Evolutionary conservation across 768 basidiomycete genomes (phyloP), one percentile per base, ranked within the genome.

Genomic region (Tricholoma saponaceum): DNA sequence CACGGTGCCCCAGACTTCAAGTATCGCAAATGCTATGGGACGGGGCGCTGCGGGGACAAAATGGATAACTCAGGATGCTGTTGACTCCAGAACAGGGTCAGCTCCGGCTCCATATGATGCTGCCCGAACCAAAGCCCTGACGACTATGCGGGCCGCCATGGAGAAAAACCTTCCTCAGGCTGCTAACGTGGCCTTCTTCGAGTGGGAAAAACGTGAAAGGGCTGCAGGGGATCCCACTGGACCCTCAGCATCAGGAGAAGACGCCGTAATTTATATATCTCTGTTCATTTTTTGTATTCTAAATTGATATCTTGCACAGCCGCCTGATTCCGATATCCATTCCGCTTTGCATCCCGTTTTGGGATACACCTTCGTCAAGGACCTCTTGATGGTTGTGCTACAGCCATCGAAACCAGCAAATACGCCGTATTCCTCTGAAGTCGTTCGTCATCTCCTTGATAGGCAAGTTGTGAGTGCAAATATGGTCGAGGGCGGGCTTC

Each of bases 11-110:
- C 52, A 67, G 1, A 74, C 67, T 8, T 90, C 90, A 1, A 89
- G 77, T 10, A 82, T 92, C 51, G 83, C 84, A 3, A 75, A 75
- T 52, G 87, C 85, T 0, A 75, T 90, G 62, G 85, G 87, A 2
- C 80, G 78, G 51, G 79, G 76, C 0, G 59, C 67, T 2, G 70
- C 73, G 5, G 76, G 78, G 7, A 66, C 44, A 30, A 61, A 59
- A 28, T 62, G 61, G 61, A 57, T 57, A 18, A 41, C 44, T 13
- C 41, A 51, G 7, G n/a, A 39, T n/a, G 37, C 23, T 18, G 26
- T 23, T 26, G 6, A 39, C 8, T 50, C 50, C 6, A 44, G 23
- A 1, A 52, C 35, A 51, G 58, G 16, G 26, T 54, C 20, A 20
- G 35, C 20, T n/a, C 58, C 43, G 12, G 58, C 44, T 5, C 25